These are phyloP conservation scores for Talaromyces sp. DNA, from an alignment of 2,329 filamentous ascomycete species.

Conservation along the genomic window DNA sequence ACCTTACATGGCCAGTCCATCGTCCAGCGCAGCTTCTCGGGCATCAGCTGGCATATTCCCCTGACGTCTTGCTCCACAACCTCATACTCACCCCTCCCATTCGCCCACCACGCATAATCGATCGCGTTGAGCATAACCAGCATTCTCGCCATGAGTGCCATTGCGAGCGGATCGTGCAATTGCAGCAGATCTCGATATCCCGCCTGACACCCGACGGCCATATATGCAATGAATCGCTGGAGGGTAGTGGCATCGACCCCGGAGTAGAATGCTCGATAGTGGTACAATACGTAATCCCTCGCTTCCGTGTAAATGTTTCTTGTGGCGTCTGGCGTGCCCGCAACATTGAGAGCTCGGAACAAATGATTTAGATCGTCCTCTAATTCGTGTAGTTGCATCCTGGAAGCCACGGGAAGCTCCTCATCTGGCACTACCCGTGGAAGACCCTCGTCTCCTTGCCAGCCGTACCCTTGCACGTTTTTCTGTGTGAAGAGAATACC, in stretches of 20 bases:
- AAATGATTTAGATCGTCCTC: background rate
- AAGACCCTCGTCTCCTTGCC: background rate
- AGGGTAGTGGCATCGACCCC: background rate
- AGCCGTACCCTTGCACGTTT: background rate
- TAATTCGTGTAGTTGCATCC: background rate
- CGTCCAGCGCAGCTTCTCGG: background rate
- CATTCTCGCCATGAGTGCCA: background rate
- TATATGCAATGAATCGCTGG: background rate
- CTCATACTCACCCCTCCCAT: conserved; percentile 6
- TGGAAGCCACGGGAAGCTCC: background rate
- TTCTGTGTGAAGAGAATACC: background rate
- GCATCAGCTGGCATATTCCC: conserved; percentile 6
- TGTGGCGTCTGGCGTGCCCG: background rate
- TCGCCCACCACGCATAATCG: conserved; percentile 8
- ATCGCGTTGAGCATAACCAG: background rate
- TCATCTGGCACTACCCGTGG: background rate
- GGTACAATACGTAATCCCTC: background rate
- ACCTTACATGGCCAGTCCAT: background rate
- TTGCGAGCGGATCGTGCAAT: background rate
- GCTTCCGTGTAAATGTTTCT: background rate
- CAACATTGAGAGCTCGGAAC: background rate
- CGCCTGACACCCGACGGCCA: background rate
- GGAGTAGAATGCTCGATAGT: background rate
- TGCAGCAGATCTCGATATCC: background rate
- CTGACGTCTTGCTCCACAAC: conserved; percentile 8